phyloP scores from a whole-genome alignment of 1,284 basidiomycete species.

The Moesziomyces sp. region DNA sequence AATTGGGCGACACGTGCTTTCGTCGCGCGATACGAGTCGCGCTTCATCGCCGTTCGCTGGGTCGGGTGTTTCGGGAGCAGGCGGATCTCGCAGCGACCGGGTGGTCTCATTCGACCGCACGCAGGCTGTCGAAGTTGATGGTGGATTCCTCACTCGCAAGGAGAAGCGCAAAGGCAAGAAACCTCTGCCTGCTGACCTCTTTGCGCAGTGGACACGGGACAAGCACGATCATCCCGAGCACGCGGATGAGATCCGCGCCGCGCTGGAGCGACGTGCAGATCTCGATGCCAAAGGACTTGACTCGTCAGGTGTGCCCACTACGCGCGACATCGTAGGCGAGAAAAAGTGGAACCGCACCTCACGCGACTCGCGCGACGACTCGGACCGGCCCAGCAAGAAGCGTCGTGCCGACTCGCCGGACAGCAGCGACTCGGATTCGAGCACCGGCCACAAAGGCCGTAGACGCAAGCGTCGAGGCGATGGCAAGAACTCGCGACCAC shows the following conservation, averaged over 20 bases:
- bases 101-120: slow-evolving; percentile 20
- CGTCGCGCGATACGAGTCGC: slow-evolving; percentile 8
- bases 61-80: background rate
- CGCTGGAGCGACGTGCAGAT: slow-evolving; percentile 18
- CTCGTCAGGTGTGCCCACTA: slow-evolving; percentile 3
- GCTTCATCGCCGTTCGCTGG: slow-evolving; percentile 12
- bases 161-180: slow-evolving; percentile 28
- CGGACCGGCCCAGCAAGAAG: slow-evolving; percentile 13
- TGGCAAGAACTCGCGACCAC: slow-evolving; percentile 20
- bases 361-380: background rate
- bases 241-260: slow-evolving; percentile 20
- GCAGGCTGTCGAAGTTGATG: slow-evolving; percentile 19
- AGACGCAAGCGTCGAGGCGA: slow-evolving; percentile 16
- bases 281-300: slow-evolving; percentile 13
- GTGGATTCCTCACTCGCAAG: slow-evolving; percentile 25
- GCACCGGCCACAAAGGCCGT: background rate
- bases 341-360: background rate
- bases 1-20: slow-evolving; percentile 18
- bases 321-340: slow-evolving; percentile 11
- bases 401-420: slow-evolving; percentile 4
- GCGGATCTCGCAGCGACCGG: background rate
- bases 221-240: slow-evolving; percentile 17
- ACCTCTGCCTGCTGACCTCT: slow-evolving; percentile 30
- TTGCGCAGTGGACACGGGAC: slow-evolving; percentile 23
- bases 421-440: slow-evolving; percentile 12